Base-by-base conservation (phyloP, 805 yeast species). In the Schwanniomyces polymorphus region DNA sequence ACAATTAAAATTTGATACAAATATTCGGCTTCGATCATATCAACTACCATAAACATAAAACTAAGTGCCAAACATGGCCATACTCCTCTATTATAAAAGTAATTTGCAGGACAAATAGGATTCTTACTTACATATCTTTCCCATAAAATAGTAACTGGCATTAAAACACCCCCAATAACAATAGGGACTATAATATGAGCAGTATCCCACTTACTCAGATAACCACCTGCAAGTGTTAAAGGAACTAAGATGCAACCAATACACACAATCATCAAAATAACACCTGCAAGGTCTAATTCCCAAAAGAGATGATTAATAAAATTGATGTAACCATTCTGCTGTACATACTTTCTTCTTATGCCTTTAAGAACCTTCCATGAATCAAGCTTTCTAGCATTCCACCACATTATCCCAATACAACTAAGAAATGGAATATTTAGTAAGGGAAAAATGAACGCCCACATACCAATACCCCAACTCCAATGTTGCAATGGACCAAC, bases 241-340 rank as follows among this genome's bases (percentile, higher is more conserved):
- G 77, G 75, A 14, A 70, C 63, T 45, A 72, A 55, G 45, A 70
- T 58, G 25, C 67, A 54, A 17, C 66, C 63, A 29, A 69, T 60
- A 14, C 65, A 70, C 11, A 65, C 68, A 46, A 61, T 53, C 39
- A 72, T 46, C 25, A 72, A 45, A 27, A 70, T 31, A 18, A 61
- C 57, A 17, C 76, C 77, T 41, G 67, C 44, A 25, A 67, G 46
- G 55, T 72, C 76, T 45, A 69, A 64, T 45, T 67, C 68, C 55
- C 63, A 63, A 52, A 61, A 56, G 25, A 55, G 45, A 28, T 45
- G 41, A 28, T 34, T 38, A 17, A 49, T 12, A 28, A 51, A 46
- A 4, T 42, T 43, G 38, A 43, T 16, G 21, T 25, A 7, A 37
- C 53, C 54, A 43, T 47, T 35, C 34, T 48, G 34, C 27, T 44